A percentile compares a stretch with the other conserved stretches of the same genome.
These are phyloP conservation scores for Haplosporangium sp. DNA, from an alignment of 371 early-diverging fungal genomes.

Conservation along the genomic window DNA sequence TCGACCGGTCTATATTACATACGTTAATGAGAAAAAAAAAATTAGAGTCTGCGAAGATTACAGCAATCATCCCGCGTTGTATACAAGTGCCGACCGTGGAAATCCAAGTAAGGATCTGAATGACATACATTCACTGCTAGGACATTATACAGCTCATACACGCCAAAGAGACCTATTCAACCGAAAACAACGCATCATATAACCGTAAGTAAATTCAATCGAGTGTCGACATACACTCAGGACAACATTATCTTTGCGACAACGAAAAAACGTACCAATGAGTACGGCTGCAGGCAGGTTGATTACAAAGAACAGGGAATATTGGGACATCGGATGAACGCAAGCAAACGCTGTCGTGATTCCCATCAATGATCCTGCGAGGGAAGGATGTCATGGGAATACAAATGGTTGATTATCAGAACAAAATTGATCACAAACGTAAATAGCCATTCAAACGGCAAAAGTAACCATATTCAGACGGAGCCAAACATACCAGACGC, in stretches of 20 bases:
- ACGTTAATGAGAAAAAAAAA: neutral
- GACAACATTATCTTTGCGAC: too few relatives aligned
- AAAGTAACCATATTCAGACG: neutral
- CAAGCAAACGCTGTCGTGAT: constrained; percentile 47
- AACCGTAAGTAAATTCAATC: too few relatives aligned
- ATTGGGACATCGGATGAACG: constrained; percentile 59
- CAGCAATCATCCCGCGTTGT: too few relatives aligned
- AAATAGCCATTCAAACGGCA: too few relatives aligned
- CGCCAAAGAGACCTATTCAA: constrained; percentile 40
- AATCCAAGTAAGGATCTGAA: neutral
- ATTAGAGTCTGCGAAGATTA: neutral
- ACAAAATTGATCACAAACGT: too few relatives aligned
- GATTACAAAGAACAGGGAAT: constrained; percentile 66
- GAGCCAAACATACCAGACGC: constrained; percentile 33
- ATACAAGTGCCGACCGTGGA: neutral
- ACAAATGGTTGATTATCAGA: neutral
- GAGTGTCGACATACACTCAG: too few relatives aligned
- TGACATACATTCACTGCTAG: constrained; percentile 35
- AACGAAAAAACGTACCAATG: constrained; percentile 56
- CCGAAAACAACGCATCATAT: neutral
- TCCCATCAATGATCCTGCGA: constrained; percentile 37
- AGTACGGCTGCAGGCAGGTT: constrained; percentile 68
- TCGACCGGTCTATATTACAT: constrained; percentile 47
- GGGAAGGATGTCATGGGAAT: neutral
- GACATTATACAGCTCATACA: constrained; percentile 45